phyloP scores from a whole-genome alignment of 768 basidiomycete genomes.

The Sutorius australiensis region DNA sequence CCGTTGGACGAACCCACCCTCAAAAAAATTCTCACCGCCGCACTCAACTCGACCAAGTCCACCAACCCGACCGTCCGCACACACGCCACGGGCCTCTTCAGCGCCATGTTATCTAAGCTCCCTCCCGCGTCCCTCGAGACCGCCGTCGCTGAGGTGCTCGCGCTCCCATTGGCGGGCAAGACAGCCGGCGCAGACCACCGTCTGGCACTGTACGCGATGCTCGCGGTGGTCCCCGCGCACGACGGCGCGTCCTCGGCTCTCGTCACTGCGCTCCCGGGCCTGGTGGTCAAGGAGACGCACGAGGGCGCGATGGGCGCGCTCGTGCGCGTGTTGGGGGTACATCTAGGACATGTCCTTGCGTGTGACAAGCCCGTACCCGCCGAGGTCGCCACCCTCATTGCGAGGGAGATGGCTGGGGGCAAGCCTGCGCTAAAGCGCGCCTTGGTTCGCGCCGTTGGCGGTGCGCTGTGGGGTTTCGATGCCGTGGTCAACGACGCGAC shows the following conservation, averaged over 20 bases:
- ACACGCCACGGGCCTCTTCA: constrained; percentile 57
- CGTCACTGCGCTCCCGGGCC: constrained; percentile 36
- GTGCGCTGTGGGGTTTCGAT: constrained; percentile 49
- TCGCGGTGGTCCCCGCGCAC: constrained; percentile 50
- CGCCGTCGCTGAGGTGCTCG: constrained; percentile 62
- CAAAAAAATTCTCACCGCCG: constrained; percentile 52
- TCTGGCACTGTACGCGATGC: constrained; percentile 74
- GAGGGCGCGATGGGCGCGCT: constrained; percentile 60
- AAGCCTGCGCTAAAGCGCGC: constrained; percentile 62
- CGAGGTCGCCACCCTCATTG: constrained; percentile 47
- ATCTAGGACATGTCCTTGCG: constrained; percentile 55
- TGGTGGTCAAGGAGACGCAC: constrained; percentile 73
- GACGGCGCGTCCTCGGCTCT: constrained; percentile 44
- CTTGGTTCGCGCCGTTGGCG: constrained; percentile 63
- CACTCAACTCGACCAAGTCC: constrained; percentile 71
- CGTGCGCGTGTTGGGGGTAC: constrained; percentile 49
- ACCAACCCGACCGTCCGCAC: constrained; percentile 58
- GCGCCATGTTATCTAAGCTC: constrained; percentile 35
- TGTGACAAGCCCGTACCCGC: constrained; percentile 39
- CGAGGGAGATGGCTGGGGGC: constrained; percentile 68
- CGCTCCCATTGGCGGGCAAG: constrained; percentile 79
- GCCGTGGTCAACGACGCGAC: constrained; percentile 41
- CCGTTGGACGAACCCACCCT: constrained; percentile 46
- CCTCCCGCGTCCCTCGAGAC: constrained; percentile 38
- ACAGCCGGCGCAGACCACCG: constrained; percentile 87